Evolutionary conservation across 2,329 filamentous ascomycete species (phyloP).

Genomic region (Aureobasidium leucospermi): DNA sequence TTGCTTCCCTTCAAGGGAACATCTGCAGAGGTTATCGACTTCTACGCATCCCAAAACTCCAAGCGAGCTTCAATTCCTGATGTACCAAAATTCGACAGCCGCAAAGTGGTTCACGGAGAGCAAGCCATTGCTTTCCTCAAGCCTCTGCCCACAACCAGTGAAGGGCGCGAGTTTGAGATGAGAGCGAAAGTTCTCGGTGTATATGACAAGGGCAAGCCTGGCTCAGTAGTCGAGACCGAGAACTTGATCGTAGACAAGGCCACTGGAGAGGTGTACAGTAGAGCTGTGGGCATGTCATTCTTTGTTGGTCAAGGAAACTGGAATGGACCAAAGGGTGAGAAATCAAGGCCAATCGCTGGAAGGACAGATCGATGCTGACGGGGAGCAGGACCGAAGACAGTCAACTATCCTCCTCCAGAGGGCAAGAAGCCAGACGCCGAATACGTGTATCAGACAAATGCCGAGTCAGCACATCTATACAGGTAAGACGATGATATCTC

Average conservation of each 20-base stretch:
- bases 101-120: conserved; percentile 74
- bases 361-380: neutral
- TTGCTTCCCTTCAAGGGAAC: conserved; percentile 77
- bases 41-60: conserved; percentile 63
- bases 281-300: conserved; percentile 64
- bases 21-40: conserved; percentile 71
- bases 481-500: conserved; percentile 32
- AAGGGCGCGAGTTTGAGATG: conserved; percentile 66
- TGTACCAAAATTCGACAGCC: conserved; percentile 68
- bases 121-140: conserved; percentile 71
- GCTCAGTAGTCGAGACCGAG: conserved; percentile 75
- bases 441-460: conserved; percentile 61
- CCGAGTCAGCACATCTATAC: conserved; percentile 69
- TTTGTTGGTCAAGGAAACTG: conserved; percentile 75
- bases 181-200: conserved; percentile 73
- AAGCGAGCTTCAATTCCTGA: conserved; percentile 54
- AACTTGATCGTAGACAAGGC: conserved; percentile 64
- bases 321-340: conserved; percentile 74
- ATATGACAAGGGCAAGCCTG: conserved; percentile 82
- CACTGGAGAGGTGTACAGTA: conserved; percentile 63
- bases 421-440: conserved; percentile 63
- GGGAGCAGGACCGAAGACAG: conserved; percentile 53
- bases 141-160: conserved; percentile 64
- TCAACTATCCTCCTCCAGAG: conserved; percentile 70
- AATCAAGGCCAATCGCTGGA: neutral